Conservation (phyloP, 495 filamentous ascomycete species). For the Chaetomium fimeti region DNA sequence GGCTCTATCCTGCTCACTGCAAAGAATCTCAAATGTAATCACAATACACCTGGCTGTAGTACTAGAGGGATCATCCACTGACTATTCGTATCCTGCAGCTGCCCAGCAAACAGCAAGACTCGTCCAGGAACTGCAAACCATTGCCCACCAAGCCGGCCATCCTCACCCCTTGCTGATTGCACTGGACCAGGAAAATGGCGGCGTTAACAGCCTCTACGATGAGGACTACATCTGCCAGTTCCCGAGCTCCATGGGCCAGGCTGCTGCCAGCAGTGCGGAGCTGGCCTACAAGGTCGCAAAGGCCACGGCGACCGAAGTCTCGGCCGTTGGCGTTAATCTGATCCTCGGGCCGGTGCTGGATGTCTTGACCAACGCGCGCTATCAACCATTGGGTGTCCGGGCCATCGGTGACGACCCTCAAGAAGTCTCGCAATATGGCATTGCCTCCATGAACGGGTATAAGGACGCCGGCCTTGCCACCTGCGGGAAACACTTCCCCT, state of each 20-base stretch:
- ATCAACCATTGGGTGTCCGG: constrained; percentile 81
- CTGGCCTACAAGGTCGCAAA: constrained; percentile 79
- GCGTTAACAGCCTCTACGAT: constrained; percentile 90
- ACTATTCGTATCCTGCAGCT: constrained; percentile 55
- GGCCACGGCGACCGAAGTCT: constrained; percentile 82
- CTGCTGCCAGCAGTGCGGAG: constrained; percentile 74
- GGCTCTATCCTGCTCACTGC: constrained; percentile 75
- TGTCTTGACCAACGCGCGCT: constrained; percentile 82
- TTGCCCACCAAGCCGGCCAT: constrained; percentile 82
- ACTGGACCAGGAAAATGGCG: constrained; percentile 90
- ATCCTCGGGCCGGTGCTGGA: constrained; percentile 89
- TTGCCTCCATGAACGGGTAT: constrained; percentile 84
- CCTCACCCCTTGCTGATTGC: constrained; percentile 80
- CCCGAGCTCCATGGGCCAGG: constrained; percentile 86
- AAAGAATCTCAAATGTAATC: constrained; percentile 83
- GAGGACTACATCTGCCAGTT: constrained; percentile 89
- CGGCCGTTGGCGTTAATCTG: constrained; percentile 84
- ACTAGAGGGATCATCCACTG: constrained; percentile 9
- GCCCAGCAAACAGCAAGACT: constrained; percentile 79
- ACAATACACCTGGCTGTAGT: not conserved
- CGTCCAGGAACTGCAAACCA: constrained; percentile 81
- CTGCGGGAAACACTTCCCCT: constrained; percentile 90
- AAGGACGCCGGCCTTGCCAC: constrained; percentile 80
- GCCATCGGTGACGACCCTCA: constrained; percentile 84
- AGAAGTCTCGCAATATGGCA: constrained; percentile 82